Percentiles rank a stretch among this genome's conserved stretches.
These are phyloP conservation scores for Monosporascus sp. DNA, from an alignment of 2,329 filamentous ascomycete genomes.

Conservation along the genomic window DNA sequence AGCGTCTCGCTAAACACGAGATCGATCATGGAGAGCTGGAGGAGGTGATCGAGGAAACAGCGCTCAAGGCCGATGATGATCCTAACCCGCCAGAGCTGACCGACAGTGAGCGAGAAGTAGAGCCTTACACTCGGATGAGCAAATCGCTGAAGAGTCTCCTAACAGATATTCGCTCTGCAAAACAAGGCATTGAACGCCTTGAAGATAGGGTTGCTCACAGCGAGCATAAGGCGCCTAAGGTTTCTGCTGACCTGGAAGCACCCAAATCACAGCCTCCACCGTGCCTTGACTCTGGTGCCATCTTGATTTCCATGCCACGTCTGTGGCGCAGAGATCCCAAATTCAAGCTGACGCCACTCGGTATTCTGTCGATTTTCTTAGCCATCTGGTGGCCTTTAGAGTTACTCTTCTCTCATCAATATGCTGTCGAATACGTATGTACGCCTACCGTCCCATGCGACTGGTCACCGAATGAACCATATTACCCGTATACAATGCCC, in stretches of 20 bases:
- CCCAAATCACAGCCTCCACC: slow-evolving; percentile 2
- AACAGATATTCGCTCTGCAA: slow-evolving; percentile 47
- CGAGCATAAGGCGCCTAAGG: slow-evolving; percentile 22
- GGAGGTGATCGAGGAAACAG: slow-evolving; percentile 19
- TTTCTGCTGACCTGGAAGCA: slow-evolving; percentile 1
- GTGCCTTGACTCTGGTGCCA: slow-evolving; percentile 20
- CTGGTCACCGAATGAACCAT: slow-evolving; percentile 53
- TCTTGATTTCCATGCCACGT: slow-evolving; percentile 40
- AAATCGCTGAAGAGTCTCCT: slow-evolving; percentile 47
- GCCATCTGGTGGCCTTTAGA: slow-evolving; percentile 52
- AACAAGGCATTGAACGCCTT: slow-evolving; percentile 53
- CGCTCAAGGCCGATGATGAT: slow-evolving; percentile 22
- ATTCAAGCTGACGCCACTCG: slow-evolving; percentile 44
- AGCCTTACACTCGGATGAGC: slow-evolving; percentile 44
- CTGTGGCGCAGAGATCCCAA: slow-evolving; percentile 39
- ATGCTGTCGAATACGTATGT: slow-evolving; percentile 46
- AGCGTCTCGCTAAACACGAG: slow-evolving; percentile 38
- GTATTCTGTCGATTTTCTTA: slow-evolving; percentile 37
- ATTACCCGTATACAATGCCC: slow-evolving; percentile 55
- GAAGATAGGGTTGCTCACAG: slow-evolving; percentile 44
- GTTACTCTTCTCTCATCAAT: slow-evolving; percentile 44
- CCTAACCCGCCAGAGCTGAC: slow-evolving; percentile 15
- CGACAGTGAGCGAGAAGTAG: slow-evolving; percentile 35
- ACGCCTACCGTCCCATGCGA: slow-evolving; percentile 39
- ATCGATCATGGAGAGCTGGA: slow-evolving; percentile 22